Base-by-base conservation (phyloP, 2,329 filamentous ascomycete genomes). In the Fusarium tupiense region DNA sequence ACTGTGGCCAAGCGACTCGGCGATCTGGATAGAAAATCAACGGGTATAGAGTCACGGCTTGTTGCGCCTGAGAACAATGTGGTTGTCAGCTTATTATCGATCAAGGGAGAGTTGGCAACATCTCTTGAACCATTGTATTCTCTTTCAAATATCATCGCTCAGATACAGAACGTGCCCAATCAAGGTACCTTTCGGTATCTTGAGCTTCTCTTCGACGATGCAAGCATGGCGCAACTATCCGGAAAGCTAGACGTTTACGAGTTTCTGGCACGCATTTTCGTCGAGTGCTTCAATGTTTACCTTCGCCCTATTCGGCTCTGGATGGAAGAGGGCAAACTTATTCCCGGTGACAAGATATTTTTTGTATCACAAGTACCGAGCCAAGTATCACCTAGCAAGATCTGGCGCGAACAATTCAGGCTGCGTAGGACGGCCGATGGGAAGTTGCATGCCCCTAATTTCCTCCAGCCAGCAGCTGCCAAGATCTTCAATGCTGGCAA, bases 401-500 rank as follows among this genome's bases (percentile, higher is more conserved):
- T 96, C 14, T 98, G 96, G 96, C 88, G 92, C 73, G 88, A 91
- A 66, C 91, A 92, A 76, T 98, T 91, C 81, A 86, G 88, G 29
- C 84, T 98, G 20, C 89, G 91, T 33, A 86, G 84, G 19, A 90
- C 91, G 2, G 81, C 87, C 7, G 85, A 90, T 47, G 90, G 91
- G 22, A 83, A 84, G 4, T 81, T 95, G 3, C 90, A 92, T 76
- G 91, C 92, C 1, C 95, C 96, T 0, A 87, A 84, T 6, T 98
- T 98, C 73, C 86, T 98, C 9, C 89, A 91, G 44, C 88, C 91
- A 6, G 89, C 91, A 5, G 90, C 90, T 1, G 84, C 86, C 31
- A 93, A 91, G 71, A 94, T 98, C 43, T 96, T 98, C 77, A 94
- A 92, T 3, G 92, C 94, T 4, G 96, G 96, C 1, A 98, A 98